Evolutionary conservation across 1,139 yeast species (phyloP).

Genomic region (Spencermartinsiella ligniputridi): DNA sequence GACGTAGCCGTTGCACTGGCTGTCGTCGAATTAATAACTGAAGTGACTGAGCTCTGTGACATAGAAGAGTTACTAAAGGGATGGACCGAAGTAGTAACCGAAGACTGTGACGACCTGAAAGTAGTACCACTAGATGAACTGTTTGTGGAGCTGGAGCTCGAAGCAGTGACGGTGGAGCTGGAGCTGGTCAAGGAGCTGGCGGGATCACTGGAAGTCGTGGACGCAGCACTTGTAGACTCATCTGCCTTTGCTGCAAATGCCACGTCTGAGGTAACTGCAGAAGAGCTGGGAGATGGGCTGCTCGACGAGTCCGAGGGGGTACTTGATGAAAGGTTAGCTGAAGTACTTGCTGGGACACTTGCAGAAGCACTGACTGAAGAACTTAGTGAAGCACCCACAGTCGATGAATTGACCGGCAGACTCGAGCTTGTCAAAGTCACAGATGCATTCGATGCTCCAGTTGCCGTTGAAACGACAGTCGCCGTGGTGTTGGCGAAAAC

Average conservation of each 20-base stretch:
- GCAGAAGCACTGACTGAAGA: conserved; percentile 3
- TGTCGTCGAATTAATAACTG: not conserved
- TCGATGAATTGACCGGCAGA: not conserved
- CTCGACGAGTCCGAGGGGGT: conserved; percentile 8
- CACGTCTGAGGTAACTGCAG: no score
- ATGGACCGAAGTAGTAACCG: not conserved
- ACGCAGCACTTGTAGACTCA: no score
- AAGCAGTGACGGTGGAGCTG: not conserved
- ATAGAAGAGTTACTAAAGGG: not conserved
- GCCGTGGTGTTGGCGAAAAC: conserved; percentile 7
- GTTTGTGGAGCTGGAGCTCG: not conserved
- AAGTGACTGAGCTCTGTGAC: not conserved
- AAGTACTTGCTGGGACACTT: conserved; percentile 6
- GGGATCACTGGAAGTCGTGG: no score
- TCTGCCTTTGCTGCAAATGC: no score
- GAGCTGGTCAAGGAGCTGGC: no score
- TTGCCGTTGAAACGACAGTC: conserved; percentile 4
- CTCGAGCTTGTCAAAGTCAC: not conserved
- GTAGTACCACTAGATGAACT: not conserved
- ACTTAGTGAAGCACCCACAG: conserved; percentile 4
- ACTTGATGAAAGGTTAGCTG: conserved; percentile 8
- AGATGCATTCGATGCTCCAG: not conserved
- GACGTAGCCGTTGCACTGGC: conserved; percentile 7
- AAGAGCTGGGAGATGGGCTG: conserved; percentile 6
- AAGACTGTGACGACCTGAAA: not conserved